Conservation (phyloP, 1,139 yeast species). For the Zhuliangozyma parablackwelliae region DNA sequence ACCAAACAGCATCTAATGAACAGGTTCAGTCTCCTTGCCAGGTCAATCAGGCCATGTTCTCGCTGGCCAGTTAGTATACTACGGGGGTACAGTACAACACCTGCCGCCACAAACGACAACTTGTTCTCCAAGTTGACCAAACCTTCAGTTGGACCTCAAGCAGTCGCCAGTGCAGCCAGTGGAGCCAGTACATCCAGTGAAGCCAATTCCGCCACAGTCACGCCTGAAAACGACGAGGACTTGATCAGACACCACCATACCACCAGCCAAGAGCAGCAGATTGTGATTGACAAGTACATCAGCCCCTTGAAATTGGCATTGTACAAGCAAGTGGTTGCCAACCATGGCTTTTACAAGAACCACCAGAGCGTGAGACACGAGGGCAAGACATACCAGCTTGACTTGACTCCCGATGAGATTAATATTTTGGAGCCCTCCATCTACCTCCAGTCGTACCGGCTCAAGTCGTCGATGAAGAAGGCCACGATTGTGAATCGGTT, state of each 20-base stretch:
- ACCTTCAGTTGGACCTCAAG: too few relatives aligned
- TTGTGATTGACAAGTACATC: conserved; percentile 35
- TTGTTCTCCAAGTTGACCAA: background rate
- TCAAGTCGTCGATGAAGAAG: conserved; percentile 84
- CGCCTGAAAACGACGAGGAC: conserved; percentile 29
- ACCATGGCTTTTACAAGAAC: conserved; percentile 74
- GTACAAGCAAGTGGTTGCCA: conserved; percentile 55
- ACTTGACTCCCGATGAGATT: conserved; percentile 60
- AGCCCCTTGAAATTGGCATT: conserved; percentile 72
- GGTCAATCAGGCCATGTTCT: background rate
- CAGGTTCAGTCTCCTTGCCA: conserved; percentile 6
- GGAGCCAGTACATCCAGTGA: too few relatives aligned
- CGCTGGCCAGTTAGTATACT: background rate
- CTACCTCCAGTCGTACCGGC: conserved; percentile 69
- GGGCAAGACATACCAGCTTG: conserved; percentile 51
- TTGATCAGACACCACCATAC: conserved; percentile 32
- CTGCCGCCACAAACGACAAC: background rate
- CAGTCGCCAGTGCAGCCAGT: too few relatives aligned
- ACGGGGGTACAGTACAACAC: background rate
- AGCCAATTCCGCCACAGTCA: too few relatives aligned
- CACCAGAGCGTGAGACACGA: conserved; percentile 48
- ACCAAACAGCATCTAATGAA: too few relatives aligned
- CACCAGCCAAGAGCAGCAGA: conserved; percentile 26
- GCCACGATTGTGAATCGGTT: conserved; percentile 78
- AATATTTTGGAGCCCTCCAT: conserved; percentile 82